phyloP scores from a whole-genome alignment of 2,329 filamentous ascomycete species.

The Sclerotinia glacialis region DNA sequence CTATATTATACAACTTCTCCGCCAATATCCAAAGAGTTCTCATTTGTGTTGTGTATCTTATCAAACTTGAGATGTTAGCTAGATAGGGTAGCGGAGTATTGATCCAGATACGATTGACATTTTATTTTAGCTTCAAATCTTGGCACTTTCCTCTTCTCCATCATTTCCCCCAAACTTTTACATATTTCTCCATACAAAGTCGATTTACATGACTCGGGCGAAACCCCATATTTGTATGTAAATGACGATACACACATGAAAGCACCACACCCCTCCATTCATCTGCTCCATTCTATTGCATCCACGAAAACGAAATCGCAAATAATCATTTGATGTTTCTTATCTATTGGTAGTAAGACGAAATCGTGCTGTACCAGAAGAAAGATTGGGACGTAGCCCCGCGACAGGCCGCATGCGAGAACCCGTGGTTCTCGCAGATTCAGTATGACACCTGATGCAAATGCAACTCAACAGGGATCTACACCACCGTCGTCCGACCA shows the following conservation, averaged over 20 bases:
- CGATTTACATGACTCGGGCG: slow-evolving; percentile 18
- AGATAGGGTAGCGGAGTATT: not conserved
- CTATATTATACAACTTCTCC: not conserved
- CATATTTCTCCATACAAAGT: not conserved
- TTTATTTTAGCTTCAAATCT: not conserved
- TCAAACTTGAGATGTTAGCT: too few relatives aligned
- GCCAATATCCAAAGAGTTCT: not conserved
- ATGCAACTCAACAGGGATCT: slow-evolving; percentile 17
- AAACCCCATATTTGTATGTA: not conserved
- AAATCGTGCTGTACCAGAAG: not conserved
- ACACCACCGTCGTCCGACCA: slow-evolving; percentile 1
- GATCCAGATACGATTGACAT: not conserved
- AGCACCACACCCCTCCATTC: slow-evolving; percentile 1
- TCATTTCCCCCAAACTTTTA: not conserved
- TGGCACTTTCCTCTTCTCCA: slow-evolving; percentile 7
- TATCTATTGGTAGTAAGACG: not conserved
- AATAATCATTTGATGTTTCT: slow-evolving; percentile 2
- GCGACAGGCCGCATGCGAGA: slow-evolving; percentile 24
- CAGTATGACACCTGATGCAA: slow-evolving; percentile 26
- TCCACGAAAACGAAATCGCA: not conserved
- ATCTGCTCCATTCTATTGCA: not conserved
- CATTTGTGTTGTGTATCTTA: not conserved
- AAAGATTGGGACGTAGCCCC: slow-evolving; percentile 1
- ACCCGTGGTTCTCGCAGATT: slow-evolving; percentile 29
- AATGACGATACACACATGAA: slow-evolving; percentile 9